These are phyloP conservation scores for Phytophthora podocarpi DNA, from an alignment of 352 stramenopile genomes.

Conservation along the genomic window DNA sequence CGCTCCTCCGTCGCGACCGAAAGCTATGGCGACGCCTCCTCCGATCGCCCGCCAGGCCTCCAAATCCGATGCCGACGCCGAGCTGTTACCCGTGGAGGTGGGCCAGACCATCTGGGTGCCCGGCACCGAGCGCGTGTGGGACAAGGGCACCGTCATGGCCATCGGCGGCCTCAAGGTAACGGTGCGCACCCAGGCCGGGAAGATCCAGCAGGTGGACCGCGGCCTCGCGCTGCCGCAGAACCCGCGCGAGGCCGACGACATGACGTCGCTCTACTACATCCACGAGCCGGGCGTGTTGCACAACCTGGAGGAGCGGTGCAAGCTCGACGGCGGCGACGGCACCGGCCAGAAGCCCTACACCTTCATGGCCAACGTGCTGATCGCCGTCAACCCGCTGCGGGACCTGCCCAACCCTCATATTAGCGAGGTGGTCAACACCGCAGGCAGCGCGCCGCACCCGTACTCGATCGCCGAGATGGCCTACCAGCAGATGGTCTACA, in stretches of 20 bases:
- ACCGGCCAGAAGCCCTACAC: constrained; percentile 87
- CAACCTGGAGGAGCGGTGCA: constrained; percentile 93
- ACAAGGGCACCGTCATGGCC: constrained; percentile 81
- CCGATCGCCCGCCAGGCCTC: constrained; percentile 72
- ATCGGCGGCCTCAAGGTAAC: constrained; percentile 88
- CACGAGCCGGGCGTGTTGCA: constrained; percentile 95
- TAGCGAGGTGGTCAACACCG: constrained; percentile 78
- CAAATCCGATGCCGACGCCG: constrained; percentile 67
- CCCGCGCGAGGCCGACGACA: constrained; percentile 88
- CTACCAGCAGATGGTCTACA: constrained; percentile 93
- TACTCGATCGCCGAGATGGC: constrained; percentile 91
- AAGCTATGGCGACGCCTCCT: constrained; percentile 64
- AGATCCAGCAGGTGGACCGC: constrained; percentile 88
- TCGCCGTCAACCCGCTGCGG: constrained; percentile 92
- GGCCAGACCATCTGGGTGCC: constrained; percentile 80
- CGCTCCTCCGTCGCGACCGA: constrained; percentile 1
- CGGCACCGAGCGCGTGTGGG: constrained; percentile 75
- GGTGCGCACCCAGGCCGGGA: constrained; percentile 80
- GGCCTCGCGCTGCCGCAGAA: constrained; percentile 74
- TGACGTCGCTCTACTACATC: constrained; percentile 96
- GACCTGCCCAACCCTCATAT: constrained; percentile 79
- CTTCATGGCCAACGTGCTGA: constrained; percentile 94
- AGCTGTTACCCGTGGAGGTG: constrained; percentile 78
- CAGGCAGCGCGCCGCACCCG: constrained; percentile 77
- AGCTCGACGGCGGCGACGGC: constrained; percentile 79